Conservation (phyloP, 2,329 filamentous ascomycete genomes). For the Fusarium graminum region DNA sequence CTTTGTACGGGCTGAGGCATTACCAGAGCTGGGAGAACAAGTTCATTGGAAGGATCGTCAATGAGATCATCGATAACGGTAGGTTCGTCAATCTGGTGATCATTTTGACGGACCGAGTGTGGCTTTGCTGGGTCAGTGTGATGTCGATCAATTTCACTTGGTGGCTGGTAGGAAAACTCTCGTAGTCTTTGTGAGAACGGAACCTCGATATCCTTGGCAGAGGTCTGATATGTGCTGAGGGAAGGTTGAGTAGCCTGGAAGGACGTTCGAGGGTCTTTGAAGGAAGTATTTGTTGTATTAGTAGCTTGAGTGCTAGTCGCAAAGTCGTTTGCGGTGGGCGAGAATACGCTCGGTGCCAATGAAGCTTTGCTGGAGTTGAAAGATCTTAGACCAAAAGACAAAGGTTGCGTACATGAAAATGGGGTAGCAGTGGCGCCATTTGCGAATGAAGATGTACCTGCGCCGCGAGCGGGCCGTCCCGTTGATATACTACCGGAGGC, state of each 20-base stretch:
- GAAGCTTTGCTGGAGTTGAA: constrained; percentile 53
- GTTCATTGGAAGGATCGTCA: constrained; percentile 20
- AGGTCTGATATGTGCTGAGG: not conserved
- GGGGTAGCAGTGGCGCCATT: constrained; percentile 22
- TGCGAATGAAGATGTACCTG: constrained; percentile 29
- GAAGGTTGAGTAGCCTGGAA: constrained; percentile 8
- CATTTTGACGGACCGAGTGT: constrained; percentile 8
- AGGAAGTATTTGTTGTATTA: constrained; percentile 31
- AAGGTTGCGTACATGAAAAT: constrained; percentile 26
- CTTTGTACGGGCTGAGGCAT: not conserved
- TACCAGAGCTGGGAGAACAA: constrained; percentile 11
- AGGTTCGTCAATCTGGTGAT: constrained; percentile 15
- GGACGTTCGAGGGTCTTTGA: constrained; percentile 10
- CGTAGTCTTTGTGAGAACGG: constrained; percentile 28
- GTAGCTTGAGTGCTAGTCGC: constrained; percentile 54
- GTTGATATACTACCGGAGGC: constrained; percentile 9
- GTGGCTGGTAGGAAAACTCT: constrained; percentile 23
- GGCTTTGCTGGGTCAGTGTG: not conserved
- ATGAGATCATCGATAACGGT: constrained; percentile 32
- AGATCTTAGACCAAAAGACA: constrained; percentile 44
- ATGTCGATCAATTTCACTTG: not conserved
- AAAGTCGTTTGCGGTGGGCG: constrained; percentile 41
- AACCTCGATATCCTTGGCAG: not conserved
- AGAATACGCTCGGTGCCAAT: constrained; percentile 53
- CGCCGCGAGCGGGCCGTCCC: constrained; percentile 32